These are phyloP conservation scores for Cerioporus squamosus DNA, from an alignment of 1,284 basidiomycete species.

Conservation along the genomic window DNA sequence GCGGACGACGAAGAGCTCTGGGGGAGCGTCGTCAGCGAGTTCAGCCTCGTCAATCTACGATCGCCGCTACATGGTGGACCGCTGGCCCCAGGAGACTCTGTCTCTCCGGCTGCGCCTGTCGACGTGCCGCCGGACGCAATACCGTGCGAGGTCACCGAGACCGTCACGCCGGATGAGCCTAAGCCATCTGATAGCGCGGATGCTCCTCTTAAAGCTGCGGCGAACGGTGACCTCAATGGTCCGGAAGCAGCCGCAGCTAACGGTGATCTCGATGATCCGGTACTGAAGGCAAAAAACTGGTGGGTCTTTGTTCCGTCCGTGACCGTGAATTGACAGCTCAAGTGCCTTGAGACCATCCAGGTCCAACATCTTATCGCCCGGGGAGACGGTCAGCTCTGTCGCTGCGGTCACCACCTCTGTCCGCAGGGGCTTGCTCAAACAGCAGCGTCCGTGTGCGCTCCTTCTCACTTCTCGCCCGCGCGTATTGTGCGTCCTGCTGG, in stretches of 20 bases:
- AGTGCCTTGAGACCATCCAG: neutral
- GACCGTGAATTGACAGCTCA: neutral
- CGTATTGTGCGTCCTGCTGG: constrained; percentile 13
- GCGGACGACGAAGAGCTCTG: constrained; percentile 14
- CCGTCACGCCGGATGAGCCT: neutral
- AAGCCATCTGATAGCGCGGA: no score
- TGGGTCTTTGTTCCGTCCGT: neutral
- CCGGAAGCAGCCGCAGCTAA: neutral
- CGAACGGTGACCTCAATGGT: constrained; percentile 2
- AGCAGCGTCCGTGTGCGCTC: constrained; percentile 14
- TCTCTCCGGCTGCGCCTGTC: neutral
- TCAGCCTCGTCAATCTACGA: constrained; percentile 17
- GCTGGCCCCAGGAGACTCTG: neutral
- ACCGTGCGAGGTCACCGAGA: constrained; percentile 1
- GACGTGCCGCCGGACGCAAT: constrained; percentile 13
- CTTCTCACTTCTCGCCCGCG: constrained; percentile 17
- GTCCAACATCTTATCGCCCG: constrained; percentile 11
- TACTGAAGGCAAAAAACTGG: constrained; percentile 14
- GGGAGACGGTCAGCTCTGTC: constrained; percentile 10
- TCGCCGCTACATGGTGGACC: constrained; percentile 10
- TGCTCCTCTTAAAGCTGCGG: neutral
- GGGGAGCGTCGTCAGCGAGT: constrained; percentile 23
- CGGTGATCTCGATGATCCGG: constrained; percentile 3
- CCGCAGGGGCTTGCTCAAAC: constrained; percentile 17
- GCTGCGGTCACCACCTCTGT: constrained; percentile 7